Evolutionary conservation across 1,139 yeast genomes (phyloP), one percentile per base, ranked within the genome.

Genomic region (Pichia terricola): DNA sequence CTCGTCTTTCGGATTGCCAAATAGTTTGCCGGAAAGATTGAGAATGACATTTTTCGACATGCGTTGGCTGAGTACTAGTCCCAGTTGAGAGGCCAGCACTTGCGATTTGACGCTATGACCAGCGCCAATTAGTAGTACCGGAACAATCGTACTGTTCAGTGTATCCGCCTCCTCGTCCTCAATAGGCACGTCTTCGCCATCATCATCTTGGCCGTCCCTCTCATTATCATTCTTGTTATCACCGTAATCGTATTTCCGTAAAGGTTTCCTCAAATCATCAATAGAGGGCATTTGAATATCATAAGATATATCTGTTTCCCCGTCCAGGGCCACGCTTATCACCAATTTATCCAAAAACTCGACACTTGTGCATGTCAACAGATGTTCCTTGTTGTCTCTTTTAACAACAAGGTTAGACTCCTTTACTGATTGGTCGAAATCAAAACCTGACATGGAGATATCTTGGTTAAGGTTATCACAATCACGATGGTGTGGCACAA

Each of bases 291-390:
- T 56, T 34, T 57, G 62, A 3, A 67, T 52, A 40, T 67, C 72
- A 42, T 64, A 67, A 1, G 69, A 61, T 5, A 64, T 54, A 50
- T 70, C 72, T 44, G 64, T 53, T 46, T 69, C 70, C 1, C 74
- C 74, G 51, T 69, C 58, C 40, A 55, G 46, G 7, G 65, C 48
- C 1, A 70, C 42, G 31, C 61, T 61, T 3, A 70, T 39, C 3
- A 69, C 43, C 1, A 63, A 45, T 39, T 62, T 64, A 47, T 67
- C 63, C 1, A 49, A 34, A 38, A 64, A 64, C n/a, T 63, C 65
- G 1, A 62, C 35, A 1, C 58, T 39, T 4, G 57, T 54, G 26
- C 64, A 62, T 0, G 54, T 49, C 2, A 56, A 26, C 26, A 42
- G 26, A 35, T 31, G 45, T 22, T 44, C 45, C 3, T 6, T 28